Percentiles rank a stretch among this genome's conserved stretches.
These are phyloP conservation scores for Vicia sativa DNA, from an alignment of 306 rosid species.

Conservation along the genomic window DNA sequence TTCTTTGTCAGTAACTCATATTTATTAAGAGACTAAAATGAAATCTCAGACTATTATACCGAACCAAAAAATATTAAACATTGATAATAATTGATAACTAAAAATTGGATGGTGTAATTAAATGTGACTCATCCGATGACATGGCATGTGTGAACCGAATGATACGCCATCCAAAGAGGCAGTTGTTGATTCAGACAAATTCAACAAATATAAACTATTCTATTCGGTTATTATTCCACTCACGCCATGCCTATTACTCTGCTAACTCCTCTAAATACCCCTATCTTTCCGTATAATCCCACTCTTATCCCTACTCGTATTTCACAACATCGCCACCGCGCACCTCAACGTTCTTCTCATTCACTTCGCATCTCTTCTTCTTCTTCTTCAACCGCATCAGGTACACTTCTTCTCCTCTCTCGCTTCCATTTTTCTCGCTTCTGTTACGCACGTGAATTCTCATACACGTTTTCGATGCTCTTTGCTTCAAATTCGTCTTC, in stretches of 20 bases:
- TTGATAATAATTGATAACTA: no score
- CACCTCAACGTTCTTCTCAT: slow-evolving; percentile 32
- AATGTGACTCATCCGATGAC: background rate
- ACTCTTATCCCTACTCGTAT: slow-evolving; percentile 36
- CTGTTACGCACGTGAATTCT: background rate
- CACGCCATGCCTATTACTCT: slow-evolving; percentile 28
- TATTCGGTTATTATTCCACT: background rate
- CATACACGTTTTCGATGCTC: background rate
- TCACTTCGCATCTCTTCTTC: slow-evolving; percentile 42
- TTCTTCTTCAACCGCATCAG: slow-evolving; percentile 45
- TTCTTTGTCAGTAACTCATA: no score
- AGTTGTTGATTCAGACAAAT: no score
- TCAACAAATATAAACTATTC: background rate
- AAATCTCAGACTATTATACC: no score
- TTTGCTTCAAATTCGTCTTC: slow-evolving; percentile 1
- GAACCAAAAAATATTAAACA: no score
- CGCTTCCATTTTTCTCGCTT: background rate
- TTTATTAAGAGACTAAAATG: no score
- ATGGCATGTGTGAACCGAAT: background rate
- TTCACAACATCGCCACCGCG: slow-evolving; percentile 21
- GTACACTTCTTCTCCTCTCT: slow-evolving; percentile 27
- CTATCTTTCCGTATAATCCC: slow-evolving; percentile 34
- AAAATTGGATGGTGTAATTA: no score
- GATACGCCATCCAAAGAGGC: background rate
- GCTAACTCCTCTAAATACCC: slow-evolving; percentile 8